Base-by-base conservation (phyloP, 2,329 filamentous ascomycete genomes). In the Leptographium galeiforme region DNA sequence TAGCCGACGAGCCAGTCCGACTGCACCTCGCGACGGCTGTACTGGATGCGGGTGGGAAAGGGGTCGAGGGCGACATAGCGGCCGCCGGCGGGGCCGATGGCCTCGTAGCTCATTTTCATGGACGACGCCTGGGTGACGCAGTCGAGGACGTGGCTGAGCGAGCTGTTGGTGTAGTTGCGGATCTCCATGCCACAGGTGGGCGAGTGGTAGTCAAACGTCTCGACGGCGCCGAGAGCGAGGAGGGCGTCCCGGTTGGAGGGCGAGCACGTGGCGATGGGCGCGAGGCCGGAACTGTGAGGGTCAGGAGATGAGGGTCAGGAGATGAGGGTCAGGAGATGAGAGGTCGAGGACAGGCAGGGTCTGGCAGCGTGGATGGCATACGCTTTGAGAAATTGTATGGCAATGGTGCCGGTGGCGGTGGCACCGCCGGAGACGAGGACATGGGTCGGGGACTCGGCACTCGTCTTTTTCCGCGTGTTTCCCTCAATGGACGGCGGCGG, bases 391-490 rank as follows among this genome's bases (percentile, higher is more conserved):
- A 71, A 38, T 58, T 72, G 70, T 8, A 69, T 65, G 2, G 68
- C 69, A 49, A 64, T 57, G 4, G 66, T 69, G 2, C 69, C 70
- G 1, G 60, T 64, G 3, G 66, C 60, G 12, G 67, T 67, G 32
- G 61, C 63, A 5, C 69, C 70, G 3, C 70, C 71, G 34, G 62
- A 65, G 1, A 72, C 67, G 8, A 72, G 59, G 0, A 72, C 64
- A n/a, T n/a, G n/a, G 25, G 51, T 41, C 40, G 32, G 38, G 5
- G 33, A 34, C 18, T 39, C 53, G 41, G 40, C 14, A 13, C n/a
- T n/a, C n/a, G n/a, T n/a, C n/a, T n/a, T n/a, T n/a, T n/a, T n/a
- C n/a, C n/a, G n/a, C n/a, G n/a, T n/a, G n/a, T n/a, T n/a, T n/a
- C n/a, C n/a, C n/a, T n/a, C n/a, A n/a, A n/a, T 34, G 8, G 30